These are phyloP conservation scores for Parascedosporium putredinis DNA, from an alignment of 2,329 filamentous ascomycete genomes.

Conservation along the genomic window DNA sequence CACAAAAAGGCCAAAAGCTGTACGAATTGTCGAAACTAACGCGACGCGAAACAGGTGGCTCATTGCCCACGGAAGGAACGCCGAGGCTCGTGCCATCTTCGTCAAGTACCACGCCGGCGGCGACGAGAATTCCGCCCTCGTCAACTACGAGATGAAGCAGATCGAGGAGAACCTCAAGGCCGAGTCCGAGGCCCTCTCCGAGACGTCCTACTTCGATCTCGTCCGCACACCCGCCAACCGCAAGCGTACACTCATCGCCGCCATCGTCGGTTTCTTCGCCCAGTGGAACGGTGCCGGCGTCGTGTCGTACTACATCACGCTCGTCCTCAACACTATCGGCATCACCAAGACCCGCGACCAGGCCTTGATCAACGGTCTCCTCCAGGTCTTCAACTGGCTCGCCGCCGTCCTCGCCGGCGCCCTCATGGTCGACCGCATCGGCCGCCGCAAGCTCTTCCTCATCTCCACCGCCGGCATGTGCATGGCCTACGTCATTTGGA, in stretches of 20 bases:
- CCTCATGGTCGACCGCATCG: conserved; percentile 27
- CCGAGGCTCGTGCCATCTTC: conserved; percentile 16
- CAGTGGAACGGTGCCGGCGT: conserved; percentile 21
- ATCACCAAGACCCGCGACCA: conserved; percentile 26
- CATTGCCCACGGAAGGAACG: background rate
- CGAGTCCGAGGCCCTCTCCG: conserved; percentile 14
- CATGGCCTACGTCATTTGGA: conserved; percentile 22
- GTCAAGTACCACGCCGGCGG: conserved; percentile 33
- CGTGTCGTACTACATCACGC: conserved; percentile 27
- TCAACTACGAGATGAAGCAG: conserved; percentile 19
- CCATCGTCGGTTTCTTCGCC: conserved; percentile 16
- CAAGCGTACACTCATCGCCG: conserved; percentile 17
- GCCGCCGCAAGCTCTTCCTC: conserved; percentile 28
- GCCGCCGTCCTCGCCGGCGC: conserved; percentile 26
- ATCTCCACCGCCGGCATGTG: conserved; percentile 26
- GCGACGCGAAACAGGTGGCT: conserved; percentile 8
- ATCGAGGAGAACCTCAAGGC: conserved; percentile 19
- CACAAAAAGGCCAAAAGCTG: too few relatives aligned
- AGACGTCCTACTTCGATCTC: conserved; percentile 14
- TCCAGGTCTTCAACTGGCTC: conserved; percentile 26
- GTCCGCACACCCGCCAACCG: conserved; percentile 18
- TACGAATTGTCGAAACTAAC: too few relatives aligned
- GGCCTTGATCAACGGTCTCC: conserved; percentile 28
- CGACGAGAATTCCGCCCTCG: conserved; percentile 19
- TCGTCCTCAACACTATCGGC: conserved; percentile 25